Conservation (phyloP, 768 basidiomycete genomes). For the Rhodotorula paludigena region DNA sequence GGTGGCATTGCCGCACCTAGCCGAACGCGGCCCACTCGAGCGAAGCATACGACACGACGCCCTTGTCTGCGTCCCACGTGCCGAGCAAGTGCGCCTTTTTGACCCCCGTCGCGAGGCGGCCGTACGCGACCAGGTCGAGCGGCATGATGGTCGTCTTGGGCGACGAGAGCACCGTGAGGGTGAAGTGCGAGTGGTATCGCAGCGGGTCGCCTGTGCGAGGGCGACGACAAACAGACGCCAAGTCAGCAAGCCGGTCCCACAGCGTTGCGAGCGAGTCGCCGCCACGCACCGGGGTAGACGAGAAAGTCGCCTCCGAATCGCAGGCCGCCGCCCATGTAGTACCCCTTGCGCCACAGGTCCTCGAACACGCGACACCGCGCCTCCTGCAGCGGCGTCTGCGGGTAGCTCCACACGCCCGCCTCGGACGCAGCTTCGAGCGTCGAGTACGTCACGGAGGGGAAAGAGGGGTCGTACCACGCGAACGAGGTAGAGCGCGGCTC, state of each 20-base stretch:
- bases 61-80: slow-evolving; percentile 65
- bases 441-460: slow-evolving; percentile 49
- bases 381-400: slow-evolving; percentile 51
- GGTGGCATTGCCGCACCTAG: slow-evolving; percentile 1
- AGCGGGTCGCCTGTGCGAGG: slow-evolving; percentile 72
- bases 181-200: slow-evolving; percentile 95
- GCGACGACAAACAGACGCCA: background rate
- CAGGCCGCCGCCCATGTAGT: slow-evolving; percentile 82
- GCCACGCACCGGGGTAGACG: slow-evolving; percentile 77
- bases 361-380: slow-evolving; percentile 75
- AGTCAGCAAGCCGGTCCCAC: background rate
- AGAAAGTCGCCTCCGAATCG: slow-evolving; percentile 95
- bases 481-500: slow-evolving; percentile 61
- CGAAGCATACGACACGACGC: slow-evolving; percentile 66
- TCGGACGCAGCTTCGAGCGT: slow-evolving; percentile 60
- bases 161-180: slow-evolving; percentile 70
- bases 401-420: slow-evolving; percentile 60
- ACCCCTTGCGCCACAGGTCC: slow-evolving; percentile 73
- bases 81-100: slow-evolving; percentile 93
- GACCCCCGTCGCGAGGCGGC: slow-evolving; percentile 89
- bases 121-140: slow-evolving; percentile 93
- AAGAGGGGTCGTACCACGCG: slow-evolving; percentile 61
- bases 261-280: background rate
- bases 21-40: slow-evolving; percentile 92
- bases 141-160: slow-evolving; percentile 61